Conservation (phyloP, 2,329 filamentous ascomycete species). For the Neofusicoccum sp. region DNA sequence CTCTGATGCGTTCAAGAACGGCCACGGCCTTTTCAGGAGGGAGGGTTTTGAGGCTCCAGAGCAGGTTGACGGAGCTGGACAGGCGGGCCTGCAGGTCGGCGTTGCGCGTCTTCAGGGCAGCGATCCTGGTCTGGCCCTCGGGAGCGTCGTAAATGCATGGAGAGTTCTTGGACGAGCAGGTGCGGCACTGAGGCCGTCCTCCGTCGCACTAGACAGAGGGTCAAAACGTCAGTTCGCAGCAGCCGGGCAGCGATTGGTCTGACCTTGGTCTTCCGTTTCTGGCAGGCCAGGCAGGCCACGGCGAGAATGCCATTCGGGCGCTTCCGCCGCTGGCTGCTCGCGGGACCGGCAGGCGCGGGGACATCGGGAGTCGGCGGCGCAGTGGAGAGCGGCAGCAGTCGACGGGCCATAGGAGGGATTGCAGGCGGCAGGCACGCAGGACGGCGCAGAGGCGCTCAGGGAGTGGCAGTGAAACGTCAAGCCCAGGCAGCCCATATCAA, state of each 20-base stretch:
- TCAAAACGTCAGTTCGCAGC: background rate
- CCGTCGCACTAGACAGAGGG: conserved; percentile 4
- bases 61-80: conserved; percentile 21
- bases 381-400: background rate
- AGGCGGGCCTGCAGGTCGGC: background rate
- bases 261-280: conserved; percentile 14
- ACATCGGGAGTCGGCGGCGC: background rate
- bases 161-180: background rate
- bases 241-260: background rate
- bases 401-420: background rate
- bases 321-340: background rate
- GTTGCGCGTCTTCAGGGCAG: background rate
- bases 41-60: conserved; percentile 27
- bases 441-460: background rate
- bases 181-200: background rate
- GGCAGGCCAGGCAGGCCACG: conserved; percentile 3
- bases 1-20: conserved; percentile 22
- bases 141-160: conserved; percentile 1
- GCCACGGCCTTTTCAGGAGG: conserved; percentile 23
- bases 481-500: too few relatives aligned
- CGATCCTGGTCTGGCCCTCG: conserved; percentile 10
- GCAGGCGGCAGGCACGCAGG: background rate
- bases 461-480: background rate
- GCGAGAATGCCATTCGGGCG: conserved; percentile 10
- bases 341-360: background rate